These are phyloP conservation scores for Amorphotheca resinae DNA, from an alignment of 495 filamentous ascomycete species.

Conservation along the genomic window DNA sequence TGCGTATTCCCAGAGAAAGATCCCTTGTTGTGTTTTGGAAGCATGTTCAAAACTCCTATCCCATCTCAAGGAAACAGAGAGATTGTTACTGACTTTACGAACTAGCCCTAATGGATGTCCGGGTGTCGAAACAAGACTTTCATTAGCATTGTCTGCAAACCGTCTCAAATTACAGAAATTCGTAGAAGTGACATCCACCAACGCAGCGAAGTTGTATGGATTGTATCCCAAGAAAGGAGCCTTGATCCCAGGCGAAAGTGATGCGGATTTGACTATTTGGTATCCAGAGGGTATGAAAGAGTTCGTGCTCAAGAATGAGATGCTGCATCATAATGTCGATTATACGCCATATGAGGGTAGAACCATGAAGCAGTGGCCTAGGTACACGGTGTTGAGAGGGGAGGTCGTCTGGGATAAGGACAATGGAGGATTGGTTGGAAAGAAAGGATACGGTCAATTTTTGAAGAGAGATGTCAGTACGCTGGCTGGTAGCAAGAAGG, in stretches of 20 bases:
- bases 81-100: background rate
- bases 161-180: slow-evolving; percentile 39
- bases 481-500: slow-evolving; percentile 24
- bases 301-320: slow-evolving; percentile 34
- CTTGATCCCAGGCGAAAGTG: slow-evolving; percentile 39
- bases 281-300: slow-evolving; percentile 32
- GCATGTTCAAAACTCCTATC: no score
- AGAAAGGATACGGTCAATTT: slow-evolving; percentile 40
- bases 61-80: no score
- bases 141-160: slow-evolving; percentile 33
- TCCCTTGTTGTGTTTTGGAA: no score
- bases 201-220: slow-evolving; percentile 50
- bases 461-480: slow-evolving; percentile 35
- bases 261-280: slow-evolving; percentile 43
- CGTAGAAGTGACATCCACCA: slow-evolving; percentile 44
- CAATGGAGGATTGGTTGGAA: slow-evolving; percentile 33
- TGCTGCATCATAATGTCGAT: slow-evolving; percentile 47
- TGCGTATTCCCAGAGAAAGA: background rate
- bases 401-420: slow-evolving; percentile 45
- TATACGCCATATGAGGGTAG: slow-evolving; percentile 51
- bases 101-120: slow-evolving; percentile 42
- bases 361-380: slow-evolving; percentile 43
- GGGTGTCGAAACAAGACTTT: slow-evolving; percentile 46
- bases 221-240: slow-evolving; percentile 42
- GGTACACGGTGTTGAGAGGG: slow-evolving; percentile 46